Conservation (phyloP, 2,329 filamentous ascomycete genomes). For the Akanthomyces lecanii region DNA sequence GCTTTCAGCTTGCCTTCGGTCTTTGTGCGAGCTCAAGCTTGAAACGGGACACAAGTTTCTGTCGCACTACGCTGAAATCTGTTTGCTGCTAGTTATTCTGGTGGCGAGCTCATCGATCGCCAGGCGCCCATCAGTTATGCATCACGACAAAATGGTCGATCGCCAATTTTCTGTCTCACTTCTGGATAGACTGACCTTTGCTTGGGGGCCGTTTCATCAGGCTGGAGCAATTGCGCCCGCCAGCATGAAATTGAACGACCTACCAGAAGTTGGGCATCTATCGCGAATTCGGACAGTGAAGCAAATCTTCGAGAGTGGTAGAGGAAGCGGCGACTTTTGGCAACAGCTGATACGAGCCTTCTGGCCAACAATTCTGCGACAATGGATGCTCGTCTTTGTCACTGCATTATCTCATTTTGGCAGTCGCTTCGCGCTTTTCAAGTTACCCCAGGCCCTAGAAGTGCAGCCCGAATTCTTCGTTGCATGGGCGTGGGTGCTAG, state of each 20-base stretch:
- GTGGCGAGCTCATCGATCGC: not conserved
- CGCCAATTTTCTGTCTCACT: not conserved
- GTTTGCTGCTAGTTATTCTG: not conserved
- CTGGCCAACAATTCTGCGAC: not conserved
- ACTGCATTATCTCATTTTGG: slow-evolving; percentile 8
- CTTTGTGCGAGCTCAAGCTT: not conserved
- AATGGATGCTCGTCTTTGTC: slow-evolving; percentile 13
- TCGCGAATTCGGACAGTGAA: not conserved
- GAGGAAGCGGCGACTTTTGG: not conserved
- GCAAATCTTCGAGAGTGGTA: not conserved
- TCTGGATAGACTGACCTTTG: not conserved
- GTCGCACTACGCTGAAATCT: not conserved
- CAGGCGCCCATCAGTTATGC: too few species aligned
- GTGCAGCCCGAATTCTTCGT: not conserved
- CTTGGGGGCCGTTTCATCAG: not conserved
- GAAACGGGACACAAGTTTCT: too few species aligned
- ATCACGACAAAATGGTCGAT: too few species aligned
- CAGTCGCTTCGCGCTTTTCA: slow-evolving; percentile 10
- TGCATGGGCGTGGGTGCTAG: not conserved
- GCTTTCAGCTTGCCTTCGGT: not conserved
- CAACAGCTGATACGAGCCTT: slow-evolving; percentile 1
- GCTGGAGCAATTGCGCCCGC: not conserved
- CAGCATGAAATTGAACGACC: not conserved
- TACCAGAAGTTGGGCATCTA: not conserved
- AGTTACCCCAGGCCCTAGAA: slow-evolving; percentile 7